phyloP scores from a whole-genome alignment of 176 grass and related monocot genomes.

The Thinopyrum elongatum region DNA sequence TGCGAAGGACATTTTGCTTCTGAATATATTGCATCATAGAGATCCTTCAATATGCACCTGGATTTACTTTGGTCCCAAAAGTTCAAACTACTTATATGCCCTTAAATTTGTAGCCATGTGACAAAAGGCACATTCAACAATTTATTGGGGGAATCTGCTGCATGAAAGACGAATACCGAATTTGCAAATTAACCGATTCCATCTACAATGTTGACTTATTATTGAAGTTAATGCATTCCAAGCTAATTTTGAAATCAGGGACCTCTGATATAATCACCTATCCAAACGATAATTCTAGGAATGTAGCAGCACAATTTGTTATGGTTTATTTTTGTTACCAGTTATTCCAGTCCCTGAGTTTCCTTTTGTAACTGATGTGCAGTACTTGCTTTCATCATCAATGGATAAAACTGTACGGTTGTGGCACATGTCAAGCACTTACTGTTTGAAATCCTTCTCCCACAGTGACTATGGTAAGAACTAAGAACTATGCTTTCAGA shows the following conservation, averaged over 20 bases:
- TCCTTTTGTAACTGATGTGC: constrained; percentile 36
- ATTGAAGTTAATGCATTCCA: neutral
- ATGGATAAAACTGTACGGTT: constrained; percentile 99
- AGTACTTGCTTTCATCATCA: constrained; percentile 97
- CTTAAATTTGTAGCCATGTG: neutral
- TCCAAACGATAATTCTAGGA: neutral
- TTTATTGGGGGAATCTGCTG: neutral
- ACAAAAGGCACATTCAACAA: neutral
- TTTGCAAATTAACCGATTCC: neutral
- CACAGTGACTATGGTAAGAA: constrained; percentile 85
- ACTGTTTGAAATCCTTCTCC: constrained; percentile 91
- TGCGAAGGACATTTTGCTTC: neutral
- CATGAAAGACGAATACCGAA: neutral
- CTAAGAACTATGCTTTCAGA: constrained; percentile 44
- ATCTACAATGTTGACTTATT: constrained; percentile 1
- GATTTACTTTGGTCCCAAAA: constrained; percentile 9
- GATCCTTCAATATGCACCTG: neutral
- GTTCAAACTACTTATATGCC: neutral
- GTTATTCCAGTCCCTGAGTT: constrained; percentile 29
- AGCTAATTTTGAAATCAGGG: neutral
- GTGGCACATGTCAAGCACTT: constrained; percentile 95
- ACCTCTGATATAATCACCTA: neutral
- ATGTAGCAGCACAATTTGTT: constrained; percentile 5
- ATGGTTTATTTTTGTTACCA: neutral
- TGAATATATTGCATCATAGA: neutral